Conservation (phyloP, 129 eudicot species). For the Solidago caesia region DNA sequence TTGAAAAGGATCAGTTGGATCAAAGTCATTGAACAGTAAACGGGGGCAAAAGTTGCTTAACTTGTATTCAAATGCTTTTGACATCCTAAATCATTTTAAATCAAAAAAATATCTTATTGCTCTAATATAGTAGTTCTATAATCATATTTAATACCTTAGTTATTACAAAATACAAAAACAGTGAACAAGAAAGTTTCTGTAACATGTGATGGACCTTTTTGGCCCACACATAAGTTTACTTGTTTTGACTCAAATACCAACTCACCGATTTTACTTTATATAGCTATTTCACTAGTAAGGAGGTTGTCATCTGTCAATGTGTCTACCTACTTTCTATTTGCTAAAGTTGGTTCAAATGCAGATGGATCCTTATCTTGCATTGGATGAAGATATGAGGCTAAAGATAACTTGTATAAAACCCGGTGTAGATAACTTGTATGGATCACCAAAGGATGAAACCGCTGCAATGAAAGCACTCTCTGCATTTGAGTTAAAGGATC, state of each 20-base stretch:
- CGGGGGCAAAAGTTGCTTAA: neutral
- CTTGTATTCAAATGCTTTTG: neutral
- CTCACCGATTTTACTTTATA: neutral
- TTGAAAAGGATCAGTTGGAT: neutral
- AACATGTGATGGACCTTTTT: neutral
- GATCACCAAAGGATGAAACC: constrained; percentile 54
- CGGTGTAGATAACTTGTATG: constrained; percentile 37
- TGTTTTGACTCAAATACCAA: neutral
- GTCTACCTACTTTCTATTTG: constrained; percentile 1
- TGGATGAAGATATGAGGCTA: constrained; percentile 60
- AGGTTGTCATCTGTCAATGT: neutral
- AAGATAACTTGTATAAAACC: constrained; percentile 31
- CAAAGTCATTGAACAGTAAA: neutral
- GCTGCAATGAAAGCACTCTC: constrained; percentile 53
- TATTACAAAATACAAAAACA: neutral
- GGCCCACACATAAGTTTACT: neutral
- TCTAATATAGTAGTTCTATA: neutral
- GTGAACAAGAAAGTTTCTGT: neutral
- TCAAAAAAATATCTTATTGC: neutral
- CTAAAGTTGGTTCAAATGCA: constrained; percentile 23
- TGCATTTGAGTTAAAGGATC: constrained; percentile 39
- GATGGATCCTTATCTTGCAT: constrained; percentile 70
- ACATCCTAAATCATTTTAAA: neutral
- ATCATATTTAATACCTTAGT: neutral
- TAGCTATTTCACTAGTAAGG: neutral